phyloP scores from a whole-genome alignment of 805 yeast genomes.

The Cyberlindnera samutprakarnensis region DNA sequence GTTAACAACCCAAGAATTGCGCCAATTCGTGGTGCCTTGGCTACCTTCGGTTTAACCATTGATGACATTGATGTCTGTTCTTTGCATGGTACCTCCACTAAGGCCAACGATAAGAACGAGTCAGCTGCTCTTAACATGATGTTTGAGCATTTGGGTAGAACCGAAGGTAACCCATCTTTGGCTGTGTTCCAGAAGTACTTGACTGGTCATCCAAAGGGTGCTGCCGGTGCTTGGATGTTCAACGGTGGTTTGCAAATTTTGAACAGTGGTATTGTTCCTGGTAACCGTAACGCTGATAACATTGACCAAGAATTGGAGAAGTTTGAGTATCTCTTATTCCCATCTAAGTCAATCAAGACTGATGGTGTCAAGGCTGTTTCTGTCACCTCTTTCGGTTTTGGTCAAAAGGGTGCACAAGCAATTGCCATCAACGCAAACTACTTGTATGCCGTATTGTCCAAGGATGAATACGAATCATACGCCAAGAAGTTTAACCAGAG shows the following conservation, averaged over 20 bases:
- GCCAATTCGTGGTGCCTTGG: constrained; percentile 95
- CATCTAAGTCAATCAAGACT: constrained; percentile 87
- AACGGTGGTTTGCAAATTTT: constrained; percentile 95
- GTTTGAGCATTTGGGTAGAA: constrained; percentile 93
- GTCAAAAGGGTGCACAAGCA: constrained; percentile 99
- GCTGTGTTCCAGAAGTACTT: constrained; percentile 99
- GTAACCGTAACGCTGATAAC: constrained; percentile 98
- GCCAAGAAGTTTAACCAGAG: constrained; percentile 64
- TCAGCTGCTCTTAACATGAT: constrained; percentile 82
- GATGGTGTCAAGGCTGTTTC: constrained; percentile 98
- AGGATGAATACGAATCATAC: constrained; percentile 64
- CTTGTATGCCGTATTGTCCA: constrained; percentile 76
- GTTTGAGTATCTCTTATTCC: constrained; percentile 85
- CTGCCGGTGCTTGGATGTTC: constrained; percentile 99
- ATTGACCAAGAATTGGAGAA: constrained; percentile 78
- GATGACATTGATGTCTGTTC: constrained; percentile 97
- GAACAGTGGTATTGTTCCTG: constrained; percentile 92
- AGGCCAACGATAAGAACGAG: constrained; percentile 98
- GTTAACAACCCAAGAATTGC: constrained; percentile 88
- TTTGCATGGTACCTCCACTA: constrained; percentile 98
- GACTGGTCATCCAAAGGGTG: constrained; percentile 99
- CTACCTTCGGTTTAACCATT: constrained; percentile 84
- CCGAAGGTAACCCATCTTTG: constrained; percentile 94
- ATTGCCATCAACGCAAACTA: constrained; percentile 88
- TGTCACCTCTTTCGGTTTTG: constrained; percentile 96